Conservation (phyloP, 2,329 filamentous ascomycete species). For the Colletotrichum liaoningense region DNA sequence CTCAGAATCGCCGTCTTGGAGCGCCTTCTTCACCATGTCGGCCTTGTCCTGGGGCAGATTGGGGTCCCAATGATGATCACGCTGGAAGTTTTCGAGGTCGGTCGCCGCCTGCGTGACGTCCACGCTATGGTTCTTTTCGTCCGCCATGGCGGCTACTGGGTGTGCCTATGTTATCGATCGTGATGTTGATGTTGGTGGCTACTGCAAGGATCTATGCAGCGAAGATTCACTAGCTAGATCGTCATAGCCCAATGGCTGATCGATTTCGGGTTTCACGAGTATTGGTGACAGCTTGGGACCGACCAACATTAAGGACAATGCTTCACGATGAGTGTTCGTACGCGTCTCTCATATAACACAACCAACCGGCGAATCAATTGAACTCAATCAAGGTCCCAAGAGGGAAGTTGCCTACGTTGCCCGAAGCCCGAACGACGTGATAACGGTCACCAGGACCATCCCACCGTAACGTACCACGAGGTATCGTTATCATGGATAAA, state of each 20-base stretch:
- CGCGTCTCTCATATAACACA: not conserved
- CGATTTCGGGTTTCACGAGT: not conserved
- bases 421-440: not conserved
- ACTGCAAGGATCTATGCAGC: not conserved
- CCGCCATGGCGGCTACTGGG: not conserved
- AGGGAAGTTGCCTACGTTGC: not conserved
- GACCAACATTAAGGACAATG: no score
- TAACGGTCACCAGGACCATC: conserved; percentile 8
- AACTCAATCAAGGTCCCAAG: not conserved
- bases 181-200: not conserved
- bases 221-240: not conserved
- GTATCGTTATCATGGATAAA: conserved; percentile 13
- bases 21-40: conserved; percentile 44
- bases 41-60: conserved; percentile 48
- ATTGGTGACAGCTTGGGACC: not conserved
- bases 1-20: conserved; percentile 44
- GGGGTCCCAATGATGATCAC: conserved; percentile 48
- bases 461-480: conserved; percentile 24
- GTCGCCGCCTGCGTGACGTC: conserved; percentile 16
- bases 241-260: not conserved
- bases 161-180: not conserved
- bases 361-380: not conserved
- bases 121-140: not conserved
- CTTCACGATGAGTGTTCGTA: not conserved
- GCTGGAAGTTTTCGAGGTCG: conserved; percentile 44